Evolutionary conservation across 257 asterid species (phyloP), one percentile per base, ranked within the genome.

Genomic region (Solanum bulbocastanum): DNA sequence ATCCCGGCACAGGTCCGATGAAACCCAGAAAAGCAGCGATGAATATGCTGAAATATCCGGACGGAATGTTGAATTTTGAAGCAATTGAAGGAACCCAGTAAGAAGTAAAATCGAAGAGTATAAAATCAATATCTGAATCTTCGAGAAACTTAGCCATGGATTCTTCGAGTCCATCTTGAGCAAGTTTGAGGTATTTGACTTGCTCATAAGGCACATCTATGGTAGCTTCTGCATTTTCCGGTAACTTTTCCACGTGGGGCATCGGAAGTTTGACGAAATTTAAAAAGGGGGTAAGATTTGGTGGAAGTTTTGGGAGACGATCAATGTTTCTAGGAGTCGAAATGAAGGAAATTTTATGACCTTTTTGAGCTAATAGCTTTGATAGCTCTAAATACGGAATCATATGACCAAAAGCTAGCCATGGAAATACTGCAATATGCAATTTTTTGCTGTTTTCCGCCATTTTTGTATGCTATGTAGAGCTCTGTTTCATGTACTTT

Each of bases 321-420:
- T 91, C 90, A 27, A 93, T 90, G 90, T 92, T 93, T 90, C 93
- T 89, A 1, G 96, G 94, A 40, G 94, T 89, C 58, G 97, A 93
- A 72, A 92, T 27, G 81, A 92, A 92, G 14, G 95, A 91, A 84
- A 93, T 42, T 60, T 30, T 87, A 89, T 93, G 97, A 69, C 95
- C 97, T 76, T 87, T 91, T 78, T 62, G 89, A 22, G 95, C 94
- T 0, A 91, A 68, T 86, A 86, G 89, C 90, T 93, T 93, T 88
- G 94, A 86, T 10, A 93, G 92, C 35, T 91, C 92, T 14, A 91
- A 42, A 89, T 1, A 92, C 18, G 96, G 98, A 44, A 91, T 88
- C 65, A 94, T 92, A 89, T 93, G 96, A 10, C 96, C 95, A 66
- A 94, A 93, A 71, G 94, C 96, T 1, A 94, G 90, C 95, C 96